A percentile compares a stretch with the other conserved stretches of the same genome.
Evolutionary conservation across 2,329 filamentous ascomycete genomes (phyloP).

Genomic region (Exophiala bonariae): DNA sequence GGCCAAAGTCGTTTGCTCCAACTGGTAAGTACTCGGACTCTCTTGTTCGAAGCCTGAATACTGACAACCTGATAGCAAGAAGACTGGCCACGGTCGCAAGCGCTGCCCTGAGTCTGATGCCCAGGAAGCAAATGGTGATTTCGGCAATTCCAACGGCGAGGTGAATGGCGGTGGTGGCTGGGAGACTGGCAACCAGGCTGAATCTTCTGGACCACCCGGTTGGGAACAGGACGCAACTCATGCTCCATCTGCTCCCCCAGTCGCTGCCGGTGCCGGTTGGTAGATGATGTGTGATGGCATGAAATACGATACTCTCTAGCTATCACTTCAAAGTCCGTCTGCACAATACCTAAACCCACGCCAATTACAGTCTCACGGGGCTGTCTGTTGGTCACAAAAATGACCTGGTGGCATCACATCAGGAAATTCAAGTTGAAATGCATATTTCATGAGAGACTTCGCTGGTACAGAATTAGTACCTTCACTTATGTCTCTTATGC

Average conservation of each 20-base stretch:
- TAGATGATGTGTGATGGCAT: no score
- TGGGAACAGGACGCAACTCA: conserved; percentile 23
- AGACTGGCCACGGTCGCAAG: conserved; percentile 23
- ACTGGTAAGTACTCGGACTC: conserved; percentile 12
- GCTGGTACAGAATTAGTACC: no score
- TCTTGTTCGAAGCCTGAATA: not conserved
- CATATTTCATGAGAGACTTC: no score
- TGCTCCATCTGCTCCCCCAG: conserved; percentile 14
- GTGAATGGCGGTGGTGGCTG: conserved; percentile 12
- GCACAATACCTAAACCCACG: no score
- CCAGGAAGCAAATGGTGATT: conserved; percentile 14
- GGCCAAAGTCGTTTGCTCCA: conserved; percentile 19
- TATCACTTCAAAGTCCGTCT: no score
- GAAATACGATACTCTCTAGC: no score
- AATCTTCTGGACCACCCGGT: conserved; percentile 27
- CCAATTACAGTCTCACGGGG: no score
- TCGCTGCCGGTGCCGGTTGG: conserved; percentile 6
- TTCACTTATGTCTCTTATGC: no score
- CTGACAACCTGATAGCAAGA: conserved; percentile 7
- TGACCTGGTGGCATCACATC: no score
- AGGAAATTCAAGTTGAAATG: no score
- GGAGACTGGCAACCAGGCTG: conserved; percentile 12
- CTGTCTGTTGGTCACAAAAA: no score
- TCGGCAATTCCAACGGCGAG: conserved; percentile 20
- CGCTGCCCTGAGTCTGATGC: conserved; percentile 16